Percentiles rank a stretch among this genome's conserved stretches.
phyloP scores from a whole-genome alignment of 2,329 filamentous ascomycete genomes.

The Neophaeococcomyces aloes region DNA sequence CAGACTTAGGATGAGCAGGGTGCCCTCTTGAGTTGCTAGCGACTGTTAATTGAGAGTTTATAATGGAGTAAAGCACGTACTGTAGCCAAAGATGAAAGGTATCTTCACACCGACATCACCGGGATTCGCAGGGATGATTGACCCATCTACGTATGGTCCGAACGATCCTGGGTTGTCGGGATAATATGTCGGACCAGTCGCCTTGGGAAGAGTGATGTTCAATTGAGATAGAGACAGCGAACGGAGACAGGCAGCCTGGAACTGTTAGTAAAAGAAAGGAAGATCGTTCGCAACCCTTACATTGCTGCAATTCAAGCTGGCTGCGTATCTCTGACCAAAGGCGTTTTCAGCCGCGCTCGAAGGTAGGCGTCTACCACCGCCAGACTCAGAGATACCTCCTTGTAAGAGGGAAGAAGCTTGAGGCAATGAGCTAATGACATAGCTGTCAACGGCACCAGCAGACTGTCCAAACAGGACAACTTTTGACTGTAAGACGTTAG shows the following conservation, averaged over 20 bases:
- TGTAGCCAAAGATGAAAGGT: slow-evolving; percentile 19
- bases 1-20: background rate
- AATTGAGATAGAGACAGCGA: slow-evolving; percentile 14
- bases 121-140: slow-evolving; percentile 16
- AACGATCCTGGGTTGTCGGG: too few species aligned
- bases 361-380: slow-evolving; percentile 8
- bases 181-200: slow-evolving; percentile 7
- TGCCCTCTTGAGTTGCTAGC: background rate
- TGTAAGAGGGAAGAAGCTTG: slow-evolving; percentile 18
- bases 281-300: background rate
- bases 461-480: slow-evolving; percentile 15
- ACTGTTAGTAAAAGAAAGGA: slow-evolving; percentile 15
- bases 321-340: slow-evolving; percentile 5
- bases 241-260: slow-evolving; percentile 13
- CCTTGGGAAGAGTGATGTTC: slow-evolving; percentile 4
- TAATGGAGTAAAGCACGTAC: slow-evolving; percentile 11
- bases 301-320: background rate
- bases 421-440: slow-evolving; percentile 10
- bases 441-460: slow-evolving; percentile 11
- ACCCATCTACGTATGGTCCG: slow-evolving; percentile 18
- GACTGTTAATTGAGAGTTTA: background rate
- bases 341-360: slow-evolving; percentile 11
- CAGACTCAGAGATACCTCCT: slow-evolving; percentile 18
- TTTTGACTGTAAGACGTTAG: background rate
- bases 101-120: slow-evolving; percentile 14